A percentile compares a stretch with the other conserved stretches of the same genome.
Conservation (phyloP, 441 rosid genomes). For the Pelargonium citronellum region DNA sequence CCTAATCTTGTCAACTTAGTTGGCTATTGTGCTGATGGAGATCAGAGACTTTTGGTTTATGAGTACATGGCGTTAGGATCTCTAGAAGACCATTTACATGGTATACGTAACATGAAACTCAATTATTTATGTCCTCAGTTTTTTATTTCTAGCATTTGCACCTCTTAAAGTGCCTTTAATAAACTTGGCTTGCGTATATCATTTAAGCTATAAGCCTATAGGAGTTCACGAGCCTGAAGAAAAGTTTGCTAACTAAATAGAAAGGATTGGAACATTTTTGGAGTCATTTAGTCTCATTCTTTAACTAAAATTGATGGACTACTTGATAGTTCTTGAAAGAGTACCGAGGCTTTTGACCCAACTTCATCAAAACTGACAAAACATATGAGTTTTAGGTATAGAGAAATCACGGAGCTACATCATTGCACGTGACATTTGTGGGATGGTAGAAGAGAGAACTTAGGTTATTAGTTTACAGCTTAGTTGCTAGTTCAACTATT, state of each 20-base stretch:
- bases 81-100: slow-evolving; percentile 72
- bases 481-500: neutral
- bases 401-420: neutral
- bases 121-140: neutral
- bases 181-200: too few species aligned
- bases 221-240: neutral
- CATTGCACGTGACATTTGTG: neutral
- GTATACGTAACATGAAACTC: slow-evolving; percentile 28
- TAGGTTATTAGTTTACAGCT: neutral
- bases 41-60: slow-evolving; percentile 80
- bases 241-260: neutral
- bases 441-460: neutral
- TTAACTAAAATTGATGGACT: neutral
- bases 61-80: slow-evolving; percentile 84
- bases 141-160: too few species aligned
- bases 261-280: neutral
- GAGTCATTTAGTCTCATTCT: neutral
- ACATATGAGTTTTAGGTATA: too few species aligned
- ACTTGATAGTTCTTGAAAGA: neutral
- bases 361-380: too few species aligned
- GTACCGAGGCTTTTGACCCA: too few species aligned
- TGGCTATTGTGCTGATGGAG: slow-evolving; percentile 84
- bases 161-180: too few species aligned
- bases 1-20: slow-evolving; percentile 77
- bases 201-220: neutral